Evolutionary conservation across 495 filamentous ascomycete species (phyloP), one percentile per base, ranked within the genome.

Genomic region (Delitschia confertaspora): DNA sequence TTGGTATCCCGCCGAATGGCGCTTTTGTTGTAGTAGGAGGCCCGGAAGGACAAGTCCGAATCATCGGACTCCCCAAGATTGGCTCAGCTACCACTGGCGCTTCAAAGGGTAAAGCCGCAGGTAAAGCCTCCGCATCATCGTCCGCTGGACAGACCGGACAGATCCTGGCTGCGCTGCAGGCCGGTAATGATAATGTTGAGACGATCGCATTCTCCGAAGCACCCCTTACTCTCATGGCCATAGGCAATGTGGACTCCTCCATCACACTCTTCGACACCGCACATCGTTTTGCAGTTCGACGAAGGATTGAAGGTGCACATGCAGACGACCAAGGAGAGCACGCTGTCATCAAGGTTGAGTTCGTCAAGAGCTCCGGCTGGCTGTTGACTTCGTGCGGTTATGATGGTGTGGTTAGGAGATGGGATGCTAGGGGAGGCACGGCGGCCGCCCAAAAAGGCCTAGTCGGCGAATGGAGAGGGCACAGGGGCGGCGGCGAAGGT

Each of bases 301-400:
- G 82, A 35, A 78, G 89, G 58, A 83, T 95, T 41, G 65, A 69
- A 42, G 83, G 80, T 23, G 91, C 86, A 5, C 82, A 96, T 61
- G 79, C 88, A 16, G 89, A 82, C 25, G 76, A 70, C 48, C 38
- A 51, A 17, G 18, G 30, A 6, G 26, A 33, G 33, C 53, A 56
- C 6, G 76, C 82, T 10, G 84, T 96, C 9, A 88, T 96, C 39
- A 88, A 91, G 65, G 79, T 95, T 6, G 88, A 94, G 46, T 99
- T 95, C 62, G 70, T 88, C 17, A 59, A 58, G 22, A 42, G 18
- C 11, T 30, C 27, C 13, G 37, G 38, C 5, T 56, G 53, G 49
- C 29, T 58, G 17, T 37, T 60, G 11, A 60, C 47, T 10, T 52
- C 36, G 3, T 38, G 21, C 11, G 58, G 58, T n/a, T 51, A 58